phyloP scores from a whole-genome alignment of 2,329 filamentous ascomycete species.

The Stagonosporopsis rhizophila region DNA sequence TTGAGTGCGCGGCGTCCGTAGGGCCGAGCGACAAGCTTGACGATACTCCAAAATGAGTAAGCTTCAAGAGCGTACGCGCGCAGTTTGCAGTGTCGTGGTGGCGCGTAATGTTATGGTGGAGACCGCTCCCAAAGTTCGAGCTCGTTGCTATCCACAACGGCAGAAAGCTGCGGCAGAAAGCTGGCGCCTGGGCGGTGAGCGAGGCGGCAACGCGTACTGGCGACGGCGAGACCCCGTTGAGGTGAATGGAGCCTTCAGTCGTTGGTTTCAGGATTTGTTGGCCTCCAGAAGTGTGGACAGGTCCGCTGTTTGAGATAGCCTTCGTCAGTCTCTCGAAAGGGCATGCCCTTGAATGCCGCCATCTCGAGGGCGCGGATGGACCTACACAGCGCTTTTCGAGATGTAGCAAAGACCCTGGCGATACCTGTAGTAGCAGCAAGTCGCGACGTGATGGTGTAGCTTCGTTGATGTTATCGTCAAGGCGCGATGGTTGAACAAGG shows the following conservation, averaged over 20 bases:
- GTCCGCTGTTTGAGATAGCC: slow-evolving; percentile 32
- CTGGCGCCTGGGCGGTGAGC: slow-evolving; percentile 25
- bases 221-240: slow-evolving; percentile 2
- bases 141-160: slow-evolving; percentile 18
- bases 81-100: background rate
- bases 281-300: slow-evolving; percentile 19
- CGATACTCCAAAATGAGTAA: background rate
- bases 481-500: slow-evolving; percentile 19
- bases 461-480: slow-evolving; percentile 10
- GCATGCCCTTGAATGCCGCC: slow-evolving; percentile 38
- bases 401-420: slow-evolving; percentile 23
- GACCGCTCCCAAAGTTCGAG: slow-evolving; percentile 7
- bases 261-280: slow-evolving; percentile 18
- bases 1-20: background rate
- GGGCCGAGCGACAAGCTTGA: background rate
- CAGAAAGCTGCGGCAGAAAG: slow-evolving; percentile 25
- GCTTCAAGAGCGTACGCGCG: background rate
- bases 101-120: background rate
- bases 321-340: slow-evolving; percentile 43
- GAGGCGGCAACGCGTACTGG: slow-evolving; percentile 20
- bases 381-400: slow-evolving; percentile 41
- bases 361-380: slow-evolving; percentile 40
- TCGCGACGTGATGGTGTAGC: slow-evolving; percentile 2
- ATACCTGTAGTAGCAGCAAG: slow-evolving; percentile 14
- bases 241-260: background rate